Evolutionary conservation across 768 basidiomycete species (phyloP).

Genomic region (Mycena polygramma): DNA sequence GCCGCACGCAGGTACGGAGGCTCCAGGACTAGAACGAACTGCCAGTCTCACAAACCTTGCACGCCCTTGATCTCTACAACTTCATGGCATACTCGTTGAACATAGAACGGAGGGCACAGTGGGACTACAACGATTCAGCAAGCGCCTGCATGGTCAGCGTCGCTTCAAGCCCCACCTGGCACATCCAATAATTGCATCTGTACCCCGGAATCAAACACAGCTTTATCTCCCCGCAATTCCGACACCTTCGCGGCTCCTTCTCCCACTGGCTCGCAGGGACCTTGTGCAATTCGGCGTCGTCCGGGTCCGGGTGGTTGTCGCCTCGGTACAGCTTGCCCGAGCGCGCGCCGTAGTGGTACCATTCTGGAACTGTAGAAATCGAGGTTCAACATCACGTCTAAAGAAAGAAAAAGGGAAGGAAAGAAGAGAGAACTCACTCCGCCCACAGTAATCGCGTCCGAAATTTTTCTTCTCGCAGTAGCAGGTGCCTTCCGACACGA

Average conservation of each 20-base stretch:
- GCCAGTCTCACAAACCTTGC: too few species aligned
- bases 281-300: background rate
- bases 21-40: too few species aligned
- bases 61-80: too few species aligned
- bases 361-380: conserved; percentile 19
- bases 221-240: conserved; percentile 26
- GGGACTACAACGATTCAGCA: too few species aligned
- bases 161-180: background rate
- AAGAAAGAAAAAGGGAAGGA: background rate
- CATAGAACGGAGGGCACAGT: too few species aligned
- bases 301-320: conserved; percentile 18
- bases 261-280: conserved; percentile 19
- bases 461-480: conserved; percentile 23
- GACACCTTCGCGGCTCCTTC: conserved; percentile 13
- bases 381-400: background rate
- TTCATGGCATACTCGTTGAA: too few species aligned
- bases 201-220: conserved; percentile 18
- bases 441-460: conserved; percentile 15
- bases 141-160: too few species aligned
- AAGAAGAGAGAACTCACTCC: background rate
- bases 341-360: conserved; percentile 22
- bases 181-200: conserved; percentile 10
- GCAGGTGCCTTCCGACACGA: conserved; percentile 15
- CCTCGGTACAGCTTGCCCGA: conserved; percentile 18
- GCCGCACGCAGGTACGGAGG: too few species aligned